Evolutionary conservation across 1,284 basidiomycete genomes (phyloP), one percentile per base, ranked within the genome.

Genomic region (Pholiota adiposa): DNA sequence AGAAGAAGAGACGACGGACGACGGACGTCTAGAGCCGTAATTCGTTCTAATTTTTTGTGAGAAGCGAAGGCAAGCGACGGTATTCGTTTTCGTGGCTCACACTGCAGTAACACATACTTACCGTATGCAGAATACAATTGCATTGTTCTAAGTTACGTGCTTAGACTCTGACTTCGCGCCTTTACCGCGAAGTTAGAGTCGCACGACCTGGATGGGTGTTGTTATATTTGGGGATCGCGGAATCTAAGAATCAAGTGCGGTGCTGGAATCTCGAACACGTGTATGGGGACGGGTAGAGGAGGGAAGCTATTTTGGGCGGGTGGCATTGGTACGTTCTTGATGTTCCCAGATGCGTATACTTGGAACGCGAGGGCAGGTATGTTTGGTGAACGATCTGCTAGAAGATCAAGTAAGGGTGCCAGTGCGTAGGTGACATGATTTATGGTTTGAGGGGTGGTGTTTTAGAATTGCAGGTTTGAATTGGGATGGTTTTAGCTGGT

Each of bases 261-360:
- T 46, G 44, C 44, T 25, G 44, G 44, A 33, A 46, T 46, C 44
- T 46, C 44, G 44, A n/a, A 27, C 44, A 46, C 44, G 44, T 23
- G 44, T 46, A 23, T 9, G 44, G 41, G 44, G 44, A 46, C 44
- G 44, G 21, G 44, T 46, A 46, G 16, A n/a, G 23, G 21, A 44
- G 9, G 12, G 11, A 4, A 11, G 9, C 16, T 27, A 27, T 46
- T 46, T 46, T 43, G 41, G 41, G 41, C 12, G 19, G 41, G n/a
- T n/a, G n/a, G n/a, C n/a, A 43, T 21, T 19, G 44, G 44, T 46
- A n/a, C n/a, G 44, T 25, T 12, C 12, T 16, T 23, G 44, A 25
- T 46, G n/a, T 46, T 46, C 12, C 23, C 8, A 12, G 23, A 38
- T 38, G 9, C 14, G 6, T 7, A 16, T 9, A 38, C 16, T 14